These are phyloP conservation scores for Backusella westeae DNA, from an alignment of 192 early-diverging fungal genomes.

Conservation along the genomic window DNA sequence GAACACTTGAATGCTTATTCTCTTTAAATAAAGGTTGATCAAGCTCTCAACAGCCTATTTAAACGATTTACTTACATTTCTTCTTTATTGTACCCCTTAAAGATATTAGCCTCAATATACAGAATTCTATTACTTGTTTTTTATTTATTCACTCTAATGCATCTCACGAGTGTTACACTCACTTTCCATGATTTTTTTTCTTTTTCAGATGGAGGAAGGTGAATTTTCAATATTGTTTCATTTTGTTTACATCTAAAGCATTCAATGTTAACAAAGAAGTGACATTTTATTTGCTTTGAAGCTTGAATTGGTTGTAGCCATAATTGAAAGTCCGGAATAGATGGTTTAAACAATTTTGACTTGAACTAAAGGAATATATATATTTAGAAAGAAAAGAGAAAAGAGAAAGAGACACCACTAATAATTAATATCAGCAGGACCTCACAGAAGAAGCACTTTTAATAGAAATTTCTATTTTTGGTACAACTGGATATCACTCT, in stretches of 20 bases:
- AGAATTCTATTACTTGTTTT: background rate
- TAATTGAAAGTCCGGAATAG: background rate
- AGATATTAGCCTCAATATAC: background rate
- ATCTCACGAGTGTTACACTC: background rate
- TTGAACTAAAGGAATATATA: background rate
- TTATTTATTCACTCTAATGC: background rate
- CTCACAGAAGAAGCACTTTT: background rate
- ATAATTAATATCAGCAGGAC: background rate
- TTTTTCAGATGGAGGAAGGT: background rate
- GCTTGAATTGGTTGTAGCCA: background rate
- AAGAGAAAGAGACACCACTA: background rate
- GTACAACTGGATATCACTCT: background rate
- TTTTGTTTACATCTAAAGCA: background rate
- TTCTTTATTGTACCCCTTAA: background rate
- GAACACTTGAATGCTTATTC: background rate
- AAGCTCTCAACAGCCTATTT: background rate
- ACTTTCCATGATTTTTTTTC: background rate
- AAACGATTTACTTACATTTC: background rate
- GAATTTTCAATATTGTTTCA: background rate
- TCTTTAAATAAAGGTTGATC: background rate
- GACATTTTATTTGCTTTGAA: background rate
- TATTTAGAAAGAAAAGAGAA: background rate
- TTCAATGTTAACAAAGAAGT: background rate
- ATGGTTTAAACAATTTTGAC: background rate
- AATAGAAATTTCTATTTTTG: constrained; percentile 5